Evolutionary conservation across 2,329 filamentous ascomycete genomes (phyloP).

Genomic region (Nemania sp.): DNA sequence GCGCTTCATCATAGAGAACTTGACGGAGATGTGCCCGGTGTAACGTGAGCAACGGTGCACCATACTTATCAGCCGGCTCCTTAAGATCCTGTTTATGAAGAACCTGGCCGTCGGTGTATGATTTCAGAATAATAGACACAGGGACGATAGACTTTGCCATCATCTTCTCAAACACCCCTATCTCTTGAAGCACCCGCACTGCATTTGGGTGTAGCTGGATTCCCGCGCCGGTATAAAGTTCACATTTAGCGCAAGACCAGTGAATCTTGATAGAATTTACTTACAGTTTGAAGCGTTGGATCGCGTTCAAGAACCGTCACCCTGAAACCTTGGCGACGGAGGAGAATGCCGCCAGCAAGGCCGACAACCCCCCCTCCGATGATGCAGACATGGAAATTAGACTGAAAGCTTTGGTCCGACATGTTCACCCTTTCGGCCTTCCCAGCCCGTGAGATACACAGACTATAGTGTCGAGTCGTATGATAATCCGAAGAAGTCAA

Average conservation of each 20-base stretch:
- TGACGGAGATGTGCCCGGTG: conserved; percentile 42
- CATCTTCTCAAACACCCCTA: conserved; percentile 40
- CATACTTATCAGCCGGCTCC: conserved; percentile 31
- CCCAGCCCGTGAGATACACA: background rate
- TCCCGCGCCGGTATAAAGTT: conserved; percentile 37
- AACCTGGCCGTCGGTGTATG: conserved; percentile 38
- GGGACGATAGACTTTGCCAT: conserved; percentile 34
- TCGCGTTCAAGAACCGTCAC: conserved; percentile 42
- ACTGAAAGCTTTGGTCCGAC: conserved; percentile 13
- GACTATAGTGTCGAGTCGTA: background rate
- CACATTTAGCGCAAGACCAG: conserved; percentile 10
- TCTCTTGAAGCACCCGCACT: conserved; percentile 38
- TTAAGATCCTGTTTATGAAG: conserved; percentile 41
- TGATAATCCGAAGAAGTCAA: background rate
- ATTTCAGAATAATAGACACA: conserved; percentile 37
- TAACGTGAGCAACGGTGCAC: conserved; percentile 40
- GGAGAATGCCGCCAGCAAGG: conserved; percentile 39
- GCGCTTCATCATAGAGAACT: conserved; percentile 40
- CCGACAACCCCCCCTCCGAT: conserved; percentile 42
- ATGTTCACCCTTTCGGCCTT: conserved; percentile 8
- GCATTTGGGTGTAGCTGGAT: conserved; percentile 45
- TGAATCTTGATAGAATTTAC: conserved; percentile 4
- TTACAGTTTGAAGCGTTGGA: conserved; percentile 37
- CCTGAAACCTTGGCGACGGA: conserved; percentile 41
- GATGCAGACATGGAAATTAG: conserved; percentile 40